These are phyloP conservation scores for Galeopsis tetrahit DNA, from an alignment of 257 asterid genomes.

Conservation along the genomic window DNA sequence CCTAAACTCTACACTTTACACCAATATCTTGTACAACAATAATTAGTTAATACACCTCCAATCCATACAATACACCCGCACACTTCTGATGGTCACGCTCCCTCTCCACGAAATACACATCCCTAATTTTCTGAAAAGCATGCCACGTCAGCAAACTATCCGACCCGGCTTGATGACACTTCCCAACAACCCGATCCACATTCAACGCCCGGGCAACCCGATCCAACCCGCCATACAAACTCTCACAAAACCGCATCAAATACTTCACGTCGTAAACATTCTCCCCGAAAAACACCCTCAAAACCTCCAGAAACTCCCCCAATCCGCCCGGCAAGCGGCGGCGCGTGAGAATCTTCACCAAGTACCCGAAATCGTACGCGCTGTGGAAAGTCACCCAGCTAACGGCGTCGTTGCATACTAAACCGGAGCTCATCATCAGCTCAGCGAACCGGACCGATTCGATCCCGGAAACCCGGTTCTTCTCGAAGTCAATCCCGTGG, in stretches of 20 bases:
- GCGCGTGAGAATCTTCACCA: conserved; percentile 56
- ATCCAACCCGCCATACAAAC: conserved; percentile 55
- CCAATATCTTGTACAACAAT: not conserved
- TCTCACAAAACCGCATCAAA: conserved; percentile 48
- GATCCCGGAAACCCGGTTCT: conserved; percentile 43
- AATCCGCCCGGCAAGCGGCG: conserved; percentile 40
- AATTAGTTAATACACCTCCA: conserved; percentile 34
- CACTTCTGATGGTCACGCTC: conserved; percentile 37
- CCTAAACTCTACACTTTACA: conserved; percentile 2
- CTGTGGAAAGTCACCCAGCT: conserved; percentile 60
- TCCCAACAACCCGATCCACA: conserved; percentile 53
- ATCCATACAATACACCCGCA: conserved; percentile 55
- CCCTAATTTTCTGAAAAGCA: conserved; percentile 51
- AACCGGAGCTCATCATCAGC: conserved; percentile 54
- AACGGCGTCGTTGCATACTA: conserved; percentile 52
- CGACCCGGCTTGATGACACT: conserved; percentile 67
- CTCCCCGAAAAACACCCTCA: conserved; percentile 43
- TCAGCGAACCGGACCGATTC: conserved; percentile 53
- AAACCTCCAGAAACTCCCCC: conserved; percentile 36
- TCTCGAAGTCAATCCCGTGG: conserved; percentile 56
- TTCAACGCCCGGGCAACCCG: conserved; percentile 43
- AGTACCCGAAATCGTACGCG: conserved; percentile 64
- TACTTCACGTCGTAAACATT: conserved; percentile 54
- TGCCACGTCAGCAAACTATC: conserved; percentile 68
- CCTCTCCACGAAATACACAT: conserved; percentile 39